These are phyloP conservation scores for Nicotiana sylvestris DNA, from an alignment of 257 asterid species.

Conservation along the genomic window DNA sequence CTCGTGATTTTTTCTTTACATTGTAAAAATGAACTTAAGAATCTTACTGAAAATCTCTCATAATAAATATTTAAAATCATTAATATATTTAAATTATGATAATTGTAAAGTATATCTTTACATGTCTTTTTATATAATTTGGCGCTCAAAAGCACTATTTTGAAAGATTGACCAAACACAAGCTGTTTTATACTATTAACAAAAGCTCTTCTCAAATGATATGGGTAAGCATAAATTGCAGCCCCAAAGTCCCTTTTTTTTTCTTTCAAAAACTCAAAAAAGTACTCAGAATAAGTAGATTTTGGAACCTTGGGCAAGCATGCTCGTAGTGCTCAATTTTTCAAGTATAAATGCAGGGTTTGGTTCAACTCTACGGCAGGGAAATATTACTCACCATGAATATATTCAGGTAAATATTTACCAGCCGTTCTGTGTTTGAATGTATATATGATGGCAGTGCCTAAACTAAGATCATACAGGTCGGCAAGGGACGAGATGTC, in stretches of 20 bases:
- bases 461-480: slow-evolving; percentile 43
- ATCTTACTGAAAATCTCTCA: background rate
- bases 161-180: background rate
- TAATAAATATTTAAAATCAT: background rate
- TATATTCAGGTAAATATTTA: slow-evolving; percentile 73
- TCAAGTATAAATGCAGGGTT: slow-evolving; percentile 59
- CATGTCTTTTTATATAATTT: background rate
- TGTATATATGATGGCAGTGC: slow-evolving; percentile 7
- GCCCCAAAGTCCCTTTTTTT: too few species aligned
- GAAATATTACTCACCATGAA: slow-evolving; percentile 97
- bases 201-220: too few species aligned
- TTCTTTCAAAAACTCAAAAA: too few species aligned
- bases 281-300: too few species aligned
- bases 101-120: background rate
- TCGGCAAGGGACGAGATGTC: slow-evolving; percentile 98
- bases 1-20: too few species aligned
- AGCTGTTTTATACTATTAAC: too few species aligned
- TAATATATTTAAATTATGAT: background rate
- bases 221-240: too few species aligned
- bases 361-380: slow-evolving; percentile 94
- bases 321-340: background rate
- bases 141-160: background rate
- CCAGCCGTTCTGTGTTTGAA: background rate
- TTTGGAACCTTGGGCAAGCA: too few species aligned
- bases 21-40: background rate